Evolutionary conservation across 352 stramenopile genomes (phyloP), one percentile per base, ranked within the genome.

Genomic region (Lagenidium sp.): DNA sequence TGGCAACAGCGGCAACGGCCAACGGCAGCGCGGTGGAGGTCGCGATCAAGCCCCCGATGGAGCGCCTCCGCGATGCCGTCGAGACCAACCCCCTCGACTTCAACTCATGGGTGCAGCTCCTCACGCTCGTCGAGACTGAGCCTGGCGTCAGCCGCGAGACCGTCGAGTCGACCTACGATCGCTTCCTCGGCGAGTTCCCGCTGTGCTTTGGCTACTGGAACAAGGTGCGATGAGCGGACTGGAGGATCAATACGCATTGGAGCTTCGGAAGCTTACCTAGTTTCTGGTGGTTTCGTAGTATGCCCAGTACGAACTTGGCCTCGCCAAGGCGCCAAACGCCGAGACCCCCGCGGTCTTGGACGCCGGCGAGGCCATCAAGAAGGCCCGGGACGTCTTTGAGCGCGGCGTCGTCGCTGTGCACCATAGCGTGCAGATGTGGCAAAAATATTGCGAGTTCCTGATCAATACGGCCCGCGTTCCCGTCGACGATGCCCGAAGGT

Each of bases 191-290:
- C 19, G 72, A 86, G 53, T 90, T 90, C 36, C 78, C 78, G 30
- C 61, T 90, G 31, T 90, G 78, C 44, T 90, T 86, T 57, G 78
- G 78, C 57, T 90, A 90, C 55, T 90, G 78, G 78, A 90, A 86
- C 60, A 90, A 90, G 73, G 78, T 87, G 29, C 16, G 42, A 6
- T 18, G 13, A 13, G 28, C 28, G 28, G 15, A 32, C 8, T 32
- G 28, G 8, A 15, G 8, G 8, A 32, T 32, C 1, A 4, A 24
- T 18, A 29, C 11, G 10, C 12, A 53, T 34, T 22, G 4, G 21
- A 24, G 32, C 36, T 2, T 38, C 45, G 12, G 19, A 18, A 23
- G 31, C 30, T 49, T 21, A 30, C 8, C 22, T 41, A 15, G 36
- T 37, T 16, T 38, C 15, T 37, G 21, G 28, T 50, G 10, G 25